Conservation (phyloP, 805 yeast genomes). For the Barnettozyma botsteinii region DNA sequence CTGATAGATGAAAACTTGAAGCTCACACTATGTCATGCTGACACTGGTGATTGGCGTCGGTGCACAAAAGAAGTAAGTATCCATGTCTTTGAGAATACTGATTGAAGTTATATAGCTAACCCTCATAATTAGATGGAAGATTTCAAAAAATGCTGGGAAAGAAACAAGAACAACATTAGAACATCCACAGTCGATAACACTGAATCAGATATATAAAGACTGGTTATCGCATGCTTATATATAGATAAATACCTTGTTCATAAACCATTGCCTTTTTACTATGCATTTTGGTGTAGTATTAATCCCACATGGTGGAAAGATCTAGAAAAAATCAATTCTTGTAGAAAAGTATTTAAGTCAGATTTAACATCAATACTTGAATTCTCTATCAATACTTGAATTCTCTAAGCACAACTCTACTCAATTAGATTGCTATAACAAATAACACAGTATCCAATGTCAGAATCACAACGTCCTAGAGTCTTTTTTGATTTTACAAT, state of each 20-base stretch:
- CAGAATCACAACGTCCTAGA: slow-evolving; percentile 34
- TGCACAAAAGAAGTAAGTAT: slow-evolving; percentile 56
- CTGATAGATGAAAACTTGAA: slow-evolving; percentile 55
- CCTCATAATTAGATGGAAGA: slow-evolving; percentile 31
- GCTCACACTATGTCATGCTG: slow-evolving; percentile 73
- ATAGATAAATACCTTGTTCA: background rate
- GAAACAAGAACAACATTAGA: slow-evolving; percentile 32
- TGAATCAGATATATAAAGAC: too few relatives aligned
- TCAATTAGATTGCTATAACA: background rate
- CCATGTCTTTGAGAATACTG: too few relatives aligned
- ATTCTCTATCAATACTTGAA: background rate
- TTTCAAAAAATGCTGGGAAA: slow-evolving; percentile 39
- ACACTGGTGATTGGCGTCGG: slow-evolving; percentile 74
- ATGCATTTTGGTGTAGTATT: too few relatives aligned
- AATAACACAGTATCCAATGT: slow-evolving; percentile 8
- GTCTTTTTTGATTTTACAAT: slow-evolving; percentile 77
- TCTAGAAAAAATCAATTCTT: slow-evolving; percentile 1
- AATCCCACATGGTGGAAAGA: background rate
- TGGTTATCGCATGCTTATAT: too few relatives aligned
- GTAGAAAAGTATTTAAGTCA: too few relatives aligned
- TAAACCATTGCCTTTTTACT: background rate
- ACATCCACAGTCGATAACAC: slow-evolving; percentile 32
- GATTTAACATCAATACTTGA: too few relatives aligned
- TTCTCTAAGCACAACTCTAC: background rate
- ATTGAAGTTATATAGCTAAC: slow-evolving; percentile 1